A percentile compares a stretch with the other conserved stretches of the same genome.
phyloP scores from a whole-genome alignment of 2,329 filamentous ascomycete genomes.

The Sarocladiaceae sp. region DNA sequence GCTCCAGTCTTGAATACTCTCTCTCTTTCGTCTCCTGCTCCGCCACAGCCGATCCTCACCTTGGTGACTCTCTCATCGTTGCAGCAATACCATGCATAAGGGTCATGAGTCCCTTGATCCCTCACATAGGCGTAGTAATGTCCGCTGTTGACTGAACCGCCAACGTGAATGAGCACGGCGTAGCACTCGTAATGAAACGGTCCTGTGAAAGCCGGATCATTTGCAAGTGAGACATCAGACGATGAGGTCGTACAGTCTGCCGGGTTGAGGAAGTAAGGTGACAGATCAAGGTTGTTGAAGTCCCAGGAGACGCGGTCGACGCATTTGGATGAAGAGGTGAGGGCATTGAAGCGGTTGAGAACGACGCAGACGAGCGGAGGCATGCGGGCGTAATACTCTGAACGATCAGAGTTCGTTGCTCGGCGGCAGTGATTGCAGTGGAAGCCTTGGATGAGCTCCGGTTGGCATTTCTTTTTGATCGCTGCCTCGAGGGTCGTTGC shows the following conservation, averaged over 20 bases:
- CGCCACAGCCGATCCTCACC: constrained; percentile 29
- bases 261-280: constrained; percentile 35
- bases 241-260: constrained; percentile 23
- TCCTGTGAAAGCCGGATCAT: constrained; percentile 37
- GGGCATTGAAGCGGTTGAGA: constrained; percentile 57
- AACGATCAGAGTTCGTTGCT: constrained; percentile 28
- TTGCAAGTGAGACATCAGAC: constrained; percentile 21
- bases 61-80: constrained; percentile 40
- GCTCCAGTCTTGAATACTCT: constrained; percentile 33
- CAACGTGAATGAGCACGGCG: constrained; percentile 75
- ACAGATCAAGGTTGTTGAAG: constrained; percentile 61
- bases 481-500: constrained; percentile 51
- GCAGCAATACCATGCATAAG: constrained; percentile 43
- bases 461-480: constrained; percentile 63
- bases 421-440: constrained; percentile 74
- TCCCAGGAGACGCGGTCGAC: constrained; percentile 72
- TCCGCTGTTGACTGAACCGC: constrained; percentile 62
- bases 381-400: constrained; percentile 59
- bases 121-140: constrained; percentile 76
- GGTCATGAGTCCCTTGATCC: constrained; percentile 43
- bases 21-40: constrained; percentile 26
- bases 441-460: constrained; percentile 64
- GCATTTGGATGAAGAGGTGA: constrained; percentile 53
- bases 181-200: constrained; percentile 82
- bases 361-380: constrained; percentile 76